A percentile compares a stretch with the other conserved stretches of the same genome.
These are phyloP conservation scores for Chloromonas sp. DNA, from an alignment of 163 green algal species.

Conservation along the genomic window DNA sequence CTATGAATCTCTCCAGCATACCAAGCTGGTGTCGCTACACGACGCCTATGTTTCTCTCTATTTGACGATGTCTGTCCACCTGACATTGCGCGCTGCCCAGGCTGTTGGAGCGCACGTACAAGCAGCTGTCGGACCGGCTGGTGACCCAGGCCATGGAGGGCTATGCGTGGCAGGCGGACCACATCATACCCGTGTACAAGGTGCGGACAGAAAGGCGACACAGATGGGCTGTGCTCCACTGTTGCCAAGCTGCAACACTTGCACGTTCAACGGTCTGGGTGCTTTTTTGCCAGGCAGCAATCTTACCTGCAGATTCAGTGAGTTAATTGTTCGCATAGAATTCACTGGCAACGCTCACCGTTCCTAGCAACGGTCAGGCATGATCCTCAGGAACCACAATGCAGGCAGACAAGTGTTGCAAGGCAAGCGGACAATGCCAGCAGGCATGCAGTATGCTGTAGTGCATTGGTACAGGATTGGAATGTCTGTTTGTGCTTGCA, in stretches of 20 bases:
- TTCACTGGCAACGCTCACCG: no score
- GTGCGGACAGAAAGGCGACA: not conserved
- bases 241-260: no score
- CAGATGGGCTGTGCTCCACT: not conserved
- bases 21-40: no score
- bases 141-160: conserved; percentile 45
- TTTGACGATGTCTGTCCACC: no score
- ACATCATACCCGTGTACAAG: conserved; percentile 82
- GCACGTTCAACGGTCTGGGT: not conserved
- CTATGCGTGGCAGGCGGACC: conserved; percentile 83
- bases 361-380: not conserved
- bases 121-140: conserved; percentile 43
- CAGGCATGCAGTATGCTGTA: not conserved
- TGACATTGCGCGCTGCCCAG: not conserved
- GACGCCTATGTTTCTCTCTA: no score
- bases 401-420: not conserved
- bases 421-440: not conserved
- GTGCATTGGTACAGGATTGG: not conserved
- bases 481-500: not conserved
- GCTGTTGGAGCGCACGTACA: conserved; percentile 31
- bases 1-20: no score
- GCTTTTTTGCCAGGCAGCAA: not conserved
- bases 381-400: not conserved
- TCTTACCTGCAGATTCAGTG: not conserved
- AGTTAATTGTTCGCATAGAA: not conserved